Evolutionary conservation across 1,284 basidiomycete genomes (phyloP), one percentile per base, ranked within the genome.

Genomic region (Ustilago hordei): DNA sequence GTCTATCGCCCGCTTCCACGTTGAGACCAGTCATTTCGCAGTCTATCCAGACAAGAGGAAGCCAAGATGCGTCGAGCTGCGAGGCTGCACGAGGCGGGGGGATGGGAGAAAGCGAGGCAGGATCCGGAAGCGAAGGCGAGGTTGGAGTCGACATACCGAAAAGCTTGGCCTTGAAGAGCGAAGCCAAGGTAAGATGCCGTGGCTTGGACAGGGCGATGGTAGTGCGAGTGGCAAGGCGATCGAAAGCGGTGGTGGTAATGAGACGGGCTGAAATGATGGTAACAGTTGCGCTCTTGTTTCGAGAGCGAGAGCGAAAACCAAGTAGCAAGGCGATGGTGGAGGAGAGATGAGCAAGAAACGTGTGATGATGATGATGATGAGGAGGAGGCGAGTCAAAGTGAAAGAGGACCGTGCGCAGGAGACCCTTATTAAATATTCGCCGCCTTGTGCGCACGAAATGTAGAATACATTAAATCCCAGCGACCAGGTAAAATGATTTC

Each of bases 11-110:
- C 35, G 85, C 90, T 34, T 89, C 88, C 4, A 89, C 89, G 81
- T 92, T 87, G 28, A 91, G 85, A 5, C 91, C 91, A 2, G 93
- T 93, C 93, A 95, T 95, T 87, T 95, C 93, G 81, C 93, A 93
- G 84, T 95, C 93, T 57, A 95, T 90, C 93, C 93, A 95, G 2
- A 95, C 92, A 55, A 95, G 86, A 9, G 93, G 93, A 0, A 92
- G 92, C 19, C 90, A 88, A 7, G 87, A 80, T 52, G 60, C 52
- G 12, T 41, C n/a, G 31, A 85, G 48, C 23, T 55, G 60, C 3
- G 58, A 56, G 28, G 59, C 60, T 6, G 81, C 72, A 2, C 79
- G 41, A 5, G 81, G 81, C 11, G 83, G 83, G 1, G 83, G 83
- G 11, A 83, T 78, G 0, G 71, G 55, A 9, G 78, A 77, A 13